Base-by-base conservation (phyloP, 345 rosid genomes). In the Eucalyptus decipiens region DNA sequence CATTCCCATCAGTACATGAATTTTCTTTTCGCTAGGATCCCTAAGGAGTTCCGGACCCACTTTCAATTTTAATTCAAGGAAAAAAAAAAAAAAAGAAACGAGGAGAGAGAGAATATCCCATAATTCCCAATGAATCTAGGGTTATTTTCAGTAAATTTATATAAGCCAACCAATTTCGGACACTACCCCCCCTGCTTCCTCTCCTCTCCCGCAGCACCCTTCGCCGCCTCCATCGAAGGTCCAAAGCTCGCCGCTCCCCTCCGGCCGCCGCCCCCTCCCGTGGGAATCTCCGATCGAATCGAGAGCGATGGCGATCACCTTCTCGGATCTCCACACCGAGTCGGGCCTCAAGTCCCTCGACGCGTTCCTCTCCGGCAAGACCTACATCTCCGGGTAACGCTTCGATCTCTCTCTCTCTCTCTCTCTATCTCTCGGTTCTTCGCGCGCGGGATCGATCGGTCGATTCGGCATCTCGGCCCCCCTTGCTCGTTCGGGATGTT, bases 261-360 rank as follows among this genome's bases (percentile, higher is more conserved):
- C 32, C 37, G 14, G 45, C 24, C 37, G 32, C 50, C n/a, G n/a
- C n/a, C n/a, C n/a, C n/a, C n/a, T n/a, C n/a, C n/a, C n/a, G n/a
- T n/a, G n/a, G n/a, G n/a, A 56, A 24, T 67, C 28, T 47, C 54
- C 85, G 17, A n/a, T 21, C 81, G 21, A 65, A 65, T 47, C 50
- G 40, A 15, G 23, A 13, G 43, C 69, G 92, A 97, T 97, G 99
- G 98, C 98, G 19, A 76, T 95, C 91, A 94, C 95, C 15, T 97
- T 96, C 89, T 91, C 98, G 65, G 96, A 97, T 95, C 98, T 97
- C 88, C 96, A 95, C 95, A 94, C 98, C 7, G 98, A 96, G 37
- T 88, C 95, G 11, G 99, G 99, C 85, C 93, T 97, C 90, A 96
- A 96, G 91, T 87, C 98, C 67, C 97, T 97, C 14, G 96, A 97